Percentiles rank a stretch among this genome's conserved stretches.
Evolutionary conservation across 345 rosid species (phyloP).

Genomic region (Erodium maritimum): DNA sequence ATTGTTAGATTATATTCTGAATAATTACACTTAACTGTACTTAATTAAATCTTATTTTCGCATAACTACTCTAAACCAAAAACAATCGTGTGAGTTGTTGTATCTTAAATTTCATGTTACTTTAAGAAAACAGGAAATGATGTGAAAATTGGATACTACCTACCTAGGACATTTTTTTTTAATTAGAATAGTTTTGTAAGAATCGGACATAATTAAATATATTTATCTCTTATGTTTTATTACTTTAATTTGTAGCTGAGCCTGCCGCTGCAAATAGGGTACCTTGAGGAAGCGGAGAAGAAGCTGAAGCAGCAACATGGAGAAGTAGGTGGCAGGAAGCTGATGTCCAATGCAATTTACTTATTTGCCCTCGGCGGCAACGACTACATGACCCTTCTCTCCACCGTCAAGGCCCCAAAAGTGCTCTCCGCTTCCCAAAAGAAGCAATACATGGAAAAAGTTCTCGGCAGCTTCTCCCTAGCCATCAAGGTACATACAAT

Average conservation of each 20-base stretch:
- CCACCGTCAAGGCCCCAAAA: background rate
- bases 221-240: background rate
- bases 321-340: conserved; percentile 1
- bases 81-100: no score
- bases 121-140: no score
- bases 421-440: background rate
- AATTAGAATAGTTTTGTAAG: no score
- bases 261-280: conserved; percentile 10
- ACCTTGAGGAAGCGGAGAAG: conserved; percentile 13
- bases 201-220: background rate
- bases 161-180: no score
- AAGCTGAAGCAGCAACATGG: conserved; percentile 12
- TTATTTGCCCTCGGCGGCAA: conserved; percentile 16
- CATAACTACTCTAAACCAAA: no score
- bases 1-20: no score
- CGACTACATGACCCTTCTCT: conserved; percentile 7
- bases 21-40: no score
- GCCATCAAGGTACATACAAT: background rate
- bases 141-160: no score
- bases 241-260: conserved; percentile 5
- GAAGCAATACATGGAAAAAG: background rate
- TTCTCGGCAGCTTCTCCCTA: conserved; percentile 5
- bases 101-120: no score
- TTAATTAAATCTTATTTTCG: no score
- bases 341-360: conserved; percentile 13